Percentiles rank a stretch among this genome's conserved stretches.
Evolutionary conservation across 257 asterid species (phyloP).

Genomic region (Lavandula angustifolia): DNA sequence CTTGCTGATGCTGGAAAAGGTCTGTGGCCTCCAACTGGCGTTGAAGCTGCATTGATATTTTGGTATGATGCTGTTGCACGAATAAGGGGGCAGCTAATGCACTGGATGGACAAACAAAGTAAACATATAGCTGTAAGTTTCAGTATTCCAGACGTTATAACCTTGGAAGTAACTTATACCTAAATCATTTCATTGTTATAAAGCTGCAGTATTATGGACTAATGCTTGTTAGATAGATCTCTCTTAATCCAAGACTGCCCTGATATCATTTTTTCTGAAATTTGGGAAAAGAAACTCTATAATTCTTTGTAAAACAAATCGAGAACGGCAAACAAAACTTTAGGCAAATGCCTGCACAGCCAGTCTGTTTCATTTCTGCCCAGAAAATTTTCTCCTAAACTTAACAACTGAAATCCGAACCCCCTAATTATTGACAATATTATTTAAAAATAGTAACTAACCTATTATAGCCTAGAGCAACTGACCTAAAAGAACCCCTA

Average conservation of each 20-base stretch:
- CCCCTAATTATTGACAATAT: too few relatives aligned
- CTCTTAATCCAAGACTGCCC: conserved; percentile 9
- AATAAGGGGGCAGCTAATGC: conserved; percentile 81
- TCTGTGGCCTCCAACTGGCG: conserved; percentile 96
- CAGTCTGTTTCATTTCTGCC: too few relatives aligned
- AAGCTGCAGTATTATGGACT: conserved; percentile 25
- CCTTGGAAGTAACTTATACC: conserved; percentile 15
- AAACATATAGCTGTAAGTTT: conserved; percentile 90
- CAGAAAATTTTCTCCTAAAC: too few relatives aligned
- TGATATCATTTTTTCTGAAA: conserved; percentile 10
- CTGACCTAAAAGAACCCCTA: neutral
- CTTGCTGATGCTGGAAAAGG: conserved; percentile 96
- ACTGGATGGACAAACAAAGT: conserved; percentile 99
- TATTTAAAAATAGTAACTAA: neutral
- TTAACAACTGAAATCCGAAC: too few relatives aligned
- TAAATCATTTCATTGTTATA: conserved; percentile 25
- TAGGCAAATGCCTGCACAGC: too few relatives aligned
- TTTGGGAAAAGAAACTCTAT: too few relatives aligned
- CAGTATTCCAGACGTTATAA: conserved; percentile 22
- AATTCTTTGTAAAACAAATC: too few relatives aligned
- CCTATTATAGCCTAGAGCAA: neutral
- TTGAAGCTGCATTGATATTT: conserved; percentile 90
- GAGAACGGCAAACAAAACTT: too few relatives aligned
- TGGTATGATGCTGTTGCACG: conserved; percentile 99
- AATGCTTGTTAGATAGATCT: conserved; percentile 30